These are phyloP conservation scores for Talaromyces proteolyticus DNA, from an alignment of 495 filamentous ascomycete genomes.

Conservation along the genomic window DNA sequence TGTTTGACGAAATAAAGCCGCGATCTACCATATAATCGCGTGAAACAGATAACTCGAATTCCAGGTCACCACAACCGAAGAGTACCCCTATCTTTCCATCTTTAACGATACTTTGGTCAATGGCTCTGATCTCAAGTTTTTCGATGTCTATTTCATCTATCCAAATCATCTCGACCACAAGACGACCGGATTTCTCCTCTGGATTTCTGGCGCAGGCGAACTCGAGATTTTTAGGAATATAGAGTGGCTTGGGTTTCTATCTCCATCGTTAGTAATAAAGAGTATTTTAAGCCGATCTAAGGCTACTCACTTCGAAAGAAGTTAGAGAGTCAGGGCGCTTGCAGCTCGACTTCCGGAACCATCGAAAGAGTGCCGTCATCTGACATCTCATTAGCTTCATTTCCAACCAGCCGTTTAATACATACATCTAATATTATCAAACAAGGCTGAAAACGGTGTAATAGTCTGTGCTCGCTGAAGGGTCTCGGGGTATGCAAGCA, in stretches of 20 bases:
- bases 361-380: slow-evolving; percentile 1
- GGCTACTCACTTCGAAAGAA: not conserved
- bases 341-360: not conserved
- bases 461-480: not conserved
- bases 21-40: not conserved
- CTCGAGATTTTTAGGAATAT: not conserved
- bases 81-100: not conserved
- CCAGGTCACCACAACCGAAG: not conserved
- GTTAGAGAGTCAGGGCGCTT: not conserved
- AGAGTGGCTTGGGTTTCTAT: not conserved
- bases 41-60: slow-evolving; percentile 1
- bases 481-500: not conserved
- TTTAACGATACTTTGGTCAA: not conserved
- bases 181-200: not conserved
- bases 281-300: not conserved
- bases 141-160: not conserved
- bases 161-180: not conserved
- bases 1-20: not conserved
- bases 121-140: slow-evolving; percentile 1
- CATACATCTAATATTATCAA: not conserved
- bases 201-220: not conserved
- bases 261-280: not conserved
- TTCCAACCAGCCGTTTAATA: not conserved
- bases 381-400: slow-evolving; percentile 1
- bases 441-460: not conserved